Evolutionary conservation across 2,329 filamentous ascomycete genomes (phyloP), one percentile per base, ranked within the genome.

Genomic region (Nothophoma quercina): DNA sequence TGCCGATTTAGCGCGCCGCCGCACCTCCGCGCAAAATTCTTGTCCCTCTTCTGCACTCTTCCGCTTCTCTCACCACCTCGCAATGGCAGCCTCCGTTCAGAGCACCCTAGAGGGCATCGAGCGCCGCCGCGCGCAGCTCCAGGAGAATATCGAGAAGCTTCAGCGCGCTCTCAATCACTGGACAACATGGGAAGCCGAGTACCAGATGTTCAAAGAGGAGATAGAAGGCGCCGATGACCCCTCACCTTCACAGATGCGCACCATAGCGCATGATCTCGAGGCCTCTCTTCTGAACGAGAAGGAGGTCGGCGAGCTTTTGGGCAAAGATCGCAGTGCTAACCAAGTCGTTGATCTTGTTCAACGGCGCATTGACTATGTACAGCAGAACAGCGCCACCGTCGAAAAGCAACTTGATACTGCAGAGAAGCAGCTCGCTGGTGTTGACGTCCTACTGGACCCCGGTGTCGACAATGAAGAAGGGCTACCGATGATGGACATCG

Each of bases 111-210:
- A 84, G 35, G 83, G 88, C 65, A 82, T 96, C 33, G 91, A 96
- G 73, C 84, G 83, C 56, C 90, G 93, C 68, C 85, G 90, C 13
- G 79, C 83, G 60, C 82, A 87, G 55, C 86, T 98, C 7, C 90
- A 96, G 73, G 83, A 86, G 29, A 91, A 88, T 59, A 83, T 96
- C 38, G 77, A 81, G 41, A 86, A 91, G 70, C 83, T 98, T 16
- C 85, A 85, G 48, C 85, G 88, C 66, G 87, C 89, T 6, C 81
- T 98, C 45, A 86, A 87, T 57, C 88, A 96, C 77, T 99, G 93
- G 93, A 89, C 90, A 59, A 88, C 87, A 47, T 96, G 90, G 85
- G 93, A 96, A 71, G 86, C 89, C 39, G 93, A 98, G 72, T 98
- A 98, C 74, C 91, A 96, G 70, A 85, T 88, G 19, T 81, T 98